Conservation (phyloP, 192 early-diverging fungal species). For the Piromyces sp. region DNA sequence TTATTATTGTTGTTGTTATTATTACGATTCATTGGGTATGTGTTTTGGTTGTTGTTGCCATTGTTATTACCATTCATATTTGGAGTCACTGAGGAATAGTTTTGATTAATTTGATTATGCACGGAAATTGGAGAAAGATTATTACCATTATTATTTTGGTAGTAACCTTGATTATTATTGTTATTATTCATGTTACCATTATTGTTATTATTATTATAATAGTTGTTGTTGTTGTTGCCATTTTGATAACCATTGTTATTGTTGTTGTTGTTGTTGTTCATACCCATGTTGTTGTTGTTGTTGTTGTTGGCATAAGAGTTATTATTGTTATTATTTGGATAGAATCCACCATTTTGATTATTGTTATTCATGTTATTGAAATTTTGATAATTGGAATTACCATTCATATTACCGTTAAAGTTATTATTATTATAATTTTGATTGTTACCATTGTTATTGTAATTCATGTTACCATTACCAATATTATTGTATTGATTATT, state of each 20-base stretch:
- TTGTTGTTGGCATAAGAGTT: too few species aligned
- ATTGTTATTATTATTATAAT: neutral
- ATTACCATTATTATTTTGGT: neutral
- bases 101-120: neutral
- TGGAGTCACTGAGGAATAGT: neutral
- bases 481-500: neutral
- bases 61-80: too few species aligned
- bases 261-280: too few species aligned
- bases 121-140: neutral
- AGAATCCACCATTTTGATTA: too few species aligned
- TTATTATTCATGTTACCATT: neutral
- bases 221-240: neutral
- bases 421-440: neutral
- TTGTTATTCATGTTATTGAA: too few species aligned
- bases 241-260: too few species aligned
- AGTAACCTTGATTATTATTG: neutral
- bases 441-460: neutral
- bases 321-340: too few species aligned
- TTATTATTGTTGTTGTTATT: too few species aligned
- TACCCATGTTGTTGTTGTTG: too few species aligned
- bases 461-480: neutral
- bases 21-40: too few species aligned
- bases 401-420: neutral
- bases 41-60: too few species aligned
- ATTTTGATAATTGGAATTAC: too few species aligned